A percentile compares a stretch with the other conserved stretches of the same genome.
These are phyloP conservation scores for Euphorbia lathyris DNA, from an alignment of 345 rosid species.

Conservation along the genomic window DNA sequence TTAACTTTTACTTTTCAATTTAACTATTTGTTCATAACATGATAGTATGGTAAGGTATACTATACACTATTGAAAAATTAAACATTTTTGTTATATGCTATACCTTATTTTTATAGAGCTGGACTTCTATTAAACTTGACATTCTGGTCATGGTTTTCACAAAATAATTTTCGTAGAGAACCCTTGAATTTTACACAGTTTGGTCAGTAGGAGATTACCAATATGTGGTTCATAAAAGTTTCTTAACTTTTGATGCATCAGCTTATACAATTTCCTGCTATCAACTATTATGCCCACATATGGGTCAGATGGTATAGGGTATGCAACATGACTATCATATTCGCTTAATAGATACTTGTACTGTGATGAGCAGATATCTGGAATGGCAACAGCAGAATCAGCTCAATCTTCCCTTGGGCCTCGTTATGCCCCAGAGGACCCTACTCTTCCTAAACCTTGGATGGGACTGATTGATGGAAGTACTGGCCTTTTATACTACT, in stretches of 20 bases:
- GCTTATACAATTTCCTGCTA: neutral
- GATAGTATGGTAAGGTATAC: neutral
- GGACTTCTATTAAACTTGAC: neutral
- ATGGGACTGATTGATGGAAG: conserved; percentile 87
- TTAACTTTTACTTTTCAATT: too few species aligned
- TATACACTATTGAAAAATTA: neutral
- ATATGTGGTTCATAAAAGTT: neutral
- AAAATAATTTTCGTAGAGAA: neutral
- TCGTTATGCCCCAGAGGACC: conserved; percentile 90
- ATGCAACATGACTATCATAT: neutral
- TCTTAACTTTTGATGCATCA: neutral
- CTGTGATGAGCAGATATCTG: conserved; percentile 12
- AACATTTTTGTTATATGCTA: neutral
- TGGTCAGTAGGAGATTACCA: neutral
- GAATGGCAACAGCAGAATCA: conserved; percentile 65
- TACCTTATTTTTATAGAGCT: too few species aligned
- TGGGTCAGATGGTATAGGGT: neutral
- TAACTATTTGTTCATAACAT: neutral
- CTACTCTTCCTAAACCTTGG: conserved; percentile 97
- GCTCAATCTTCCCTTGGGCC: conserved; percentile 59
- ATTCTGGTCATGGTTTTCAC: neutral
- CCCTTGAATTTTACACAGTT: neutral
- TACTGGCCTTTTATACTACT: conserved; percentile 71
- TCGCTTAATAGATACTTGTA: neutral
- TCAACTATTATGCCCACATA: neutral